Evolutionary conservation across 2,329 filamentous ascomycete species (phyloP).

Genomic region (Laburnicola sp.): DNA sequence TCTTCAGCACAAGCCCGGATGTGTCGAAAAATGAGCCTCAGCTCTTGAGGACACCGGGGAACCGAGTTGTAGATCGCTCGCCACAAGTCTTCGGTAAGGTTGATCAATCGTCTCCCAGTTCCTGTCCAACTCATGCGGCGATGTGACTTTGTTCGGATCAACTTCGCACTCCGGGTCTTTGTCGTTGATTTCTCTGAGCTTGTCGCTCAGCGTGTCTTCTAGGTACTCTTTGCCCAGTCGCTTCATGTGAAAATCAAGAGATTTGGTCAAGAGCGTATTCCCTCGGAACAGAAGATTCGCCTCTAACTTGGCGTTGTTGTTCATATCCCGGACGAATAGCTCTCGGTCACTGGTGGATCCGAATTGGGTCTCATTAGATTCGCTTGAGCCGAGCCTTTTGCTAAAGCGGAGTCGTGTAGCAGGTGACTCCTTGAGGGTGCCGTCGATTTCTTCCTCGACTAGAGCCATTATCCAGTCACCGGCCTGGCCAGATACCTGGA

Average conservation of each 20-base stretch:
- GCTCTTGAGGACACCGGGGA: constrained; percentile 73
- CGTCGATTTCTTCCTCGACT: constrained; percentile 96
- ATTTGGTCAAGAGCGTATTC: constrained; percentile 90
- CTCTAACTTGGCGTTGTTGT: constrained; percentile 78
- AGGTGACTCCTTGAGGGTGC: constrained; percentile 78
- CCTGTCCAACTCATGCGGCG: constrained; percentile 71
- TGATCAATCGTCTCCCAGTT: constrained; percentile 82
- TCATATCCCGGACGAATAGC: constrained; percentile 73
- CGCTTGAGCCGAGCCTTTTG: constrained; percentile 70
- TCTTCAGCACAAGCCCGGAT: constrained; percentile 91
- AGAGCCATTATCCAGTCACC: constrained; percentile 90
- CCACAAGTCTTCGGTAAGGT: constrained; percentile 82
- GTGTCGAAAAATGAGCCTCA: constrained; percentile 85
- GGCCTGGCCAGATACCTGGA: constrained; percentile 83
- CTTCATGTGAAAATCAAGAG: constrained; percentile 94
- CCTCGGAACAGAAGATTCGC: constrained; percentile 94
- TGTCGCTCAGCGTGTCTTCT: constrained; percentile 82
- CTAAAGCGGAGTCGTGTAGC: constrained; percentile 69
- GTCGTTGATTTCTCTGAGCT: constrained; percentile 85
- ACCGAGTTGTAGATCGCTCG: constrained; percentile 77
- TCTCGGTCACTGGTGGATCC: constrained; percentile 64
- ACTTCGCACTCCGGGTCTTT: constrained; percentile 92
- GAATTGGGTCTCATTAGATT: constrained; percentile 60
- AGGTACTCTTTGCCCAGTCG: constrained; percentile 90
- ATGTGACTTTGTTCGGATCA: constrained; percentile 76